phyloP scores from a whole-genome alignment of 2,329 filamentous ascomycete genomes.

The Paecilomyces sp. region DNA sequence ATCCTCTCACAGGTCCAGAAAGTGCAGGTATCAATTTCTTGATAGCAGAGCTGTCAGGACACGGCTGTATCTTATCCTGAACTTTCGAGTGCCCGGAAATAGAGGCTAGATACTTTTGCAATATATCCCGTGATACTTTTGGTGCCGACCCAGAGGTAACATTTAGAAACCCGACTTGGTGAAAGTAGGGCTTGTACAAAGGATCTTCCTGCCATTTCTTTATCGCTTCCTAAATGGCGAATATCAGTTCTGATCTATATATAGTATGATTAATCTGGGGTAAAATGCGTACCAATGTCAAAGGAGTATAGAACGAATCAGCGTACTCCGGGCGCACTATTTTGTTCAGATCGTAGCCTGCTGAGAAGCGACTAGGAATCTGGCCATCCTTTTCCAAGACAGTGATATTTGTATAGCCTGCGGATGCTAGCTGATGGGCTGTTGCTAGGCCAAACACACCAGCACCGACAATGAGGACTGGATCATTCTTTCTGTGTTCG shows the following conservation, averaged over 20 bases:
- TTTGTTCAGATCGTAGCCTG: constrained; percentile 56
- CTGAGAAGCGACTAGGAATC: constrained; percentile 32
- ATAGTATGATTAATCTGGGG: not conserved
- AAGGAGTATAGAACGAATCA: constrained; percentile 49
- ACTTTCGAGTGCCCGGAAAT: not conserved
- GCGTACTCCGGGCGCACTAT: constrained; percentile 55
- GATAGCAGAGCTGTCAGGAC: not conserved
- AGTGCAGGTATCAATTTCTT: not conserved
- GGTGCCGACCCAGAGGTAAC: constrained; percentile 43
- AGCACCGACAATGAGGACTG: constrained; percentile 34
- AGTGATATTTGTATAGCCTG: constrained; percentile 41
- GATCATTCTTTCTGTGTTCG: not conserved
- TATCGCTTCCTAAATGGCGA: constrained; percentile 40
- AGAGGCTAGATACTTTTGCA: not conserved
- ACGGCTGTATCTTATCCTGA: not conserved
- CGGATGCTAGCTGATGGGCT: constrained; percentile 38
- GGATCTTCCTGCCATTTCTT: constrained; percentile 17
- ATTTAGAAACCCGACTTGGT: constrained; percentile 46
- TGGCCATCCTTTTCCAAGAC: constrained; percentile 40
- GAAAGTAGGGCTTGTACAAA: constrained; percentile 48
- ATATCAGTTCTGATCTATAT: not conserved
- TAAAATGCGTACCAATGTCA: constrained; percentile 40
- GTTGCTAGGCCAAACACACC: constrained; percentile 48
- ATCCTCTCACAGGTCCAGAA: constrained; percentile 41
- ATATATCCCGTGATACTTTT: constrained; percentile 8